A percentile compares a stretch with the other conserved stretches of the same genome.
Evolutionary conservation across 2,329 filamentous ascomycete species (phyloP).

Genomic region (Alternaria triticina): DNA sequence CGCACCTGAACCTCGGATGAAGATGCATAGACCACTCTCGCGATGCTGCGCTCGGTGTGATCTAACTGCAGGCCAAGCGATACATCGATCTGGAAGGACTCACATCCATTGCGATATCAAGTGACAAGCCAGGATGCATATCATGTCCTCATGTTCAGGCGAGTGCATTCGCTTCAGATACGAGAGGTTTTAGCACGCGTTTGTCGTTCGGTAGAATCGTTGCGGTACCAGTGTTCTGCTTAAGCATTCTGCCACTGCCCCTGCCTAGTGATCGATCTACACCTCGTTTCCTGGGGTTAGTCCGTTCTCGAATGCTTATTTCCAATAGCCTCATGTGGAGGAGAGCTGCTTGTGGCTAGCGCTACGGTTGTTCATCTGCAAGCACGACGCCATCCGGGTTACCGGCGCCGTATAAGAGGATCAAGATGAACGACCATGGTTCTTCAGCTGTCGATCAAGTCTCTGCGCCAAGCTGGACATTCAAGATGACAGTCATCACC

Average conservation of each 20-base stretch:
- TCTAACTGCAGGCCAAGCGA: background rate
- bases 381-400: slow-evolving; percentile 31
- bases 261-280: slow-evolving; percentile 36
- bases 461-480: background rate
- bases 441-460: slow-evolving; percentile 2
- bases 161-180: background rate
- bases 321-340: slow-evolving; percentile 28
- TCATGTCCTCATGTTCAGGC: background rate
- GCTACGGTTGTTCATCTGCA: slow-evolving; percentile 16
- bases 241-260: slow-evolving; percentile 29
- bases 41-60: background rate
- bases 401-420: slow-evolving; percentile 32
- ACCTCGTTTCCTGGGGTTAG: slow-evolving; percentile 26
- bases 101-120: background rate
- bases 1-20: slow-evolving; percentile 2
- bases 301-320: slow-evolving; percentile 34
- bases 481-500: slow-evolving; percentile 31
- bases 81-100: background rate
- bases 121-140: background rate
- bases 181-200: background rate
- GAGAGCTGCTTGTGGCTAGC: slow-evolving; percentile 22
- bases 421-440: background rate
- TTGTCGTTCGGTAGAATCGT: background rate
- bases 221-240: background rate
- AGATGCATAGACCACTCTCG: background rate